phyloP scores from a whole-genome alignment of 2,329 filamentous ascomycete species.

The Delphinella strobiligena region DNA sequence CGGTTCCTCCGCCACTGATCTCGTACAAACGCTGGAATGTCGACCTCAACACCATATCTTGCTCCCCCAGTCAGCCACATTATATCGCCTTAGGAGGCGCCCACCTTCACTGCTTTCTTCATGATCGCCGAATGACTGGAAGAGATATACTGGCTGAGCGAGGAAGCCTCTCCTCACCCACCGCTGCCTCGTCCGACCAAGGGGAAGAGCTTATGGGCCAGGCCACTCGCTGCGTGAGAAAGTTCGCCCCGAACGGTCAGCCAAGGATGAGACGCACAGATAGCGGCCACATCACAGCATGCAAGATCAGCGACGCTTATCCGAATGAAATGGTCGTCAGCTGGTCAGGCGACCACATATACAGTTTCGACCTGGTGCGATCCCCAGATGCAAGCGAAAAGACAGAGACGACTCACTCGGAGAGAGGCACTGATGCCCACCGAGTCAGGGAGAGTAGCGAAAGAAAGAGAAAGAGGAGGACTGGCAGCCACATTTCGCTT shows the following conservation, averaged over 20 bases:
- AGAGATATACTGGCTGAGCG: conserved; percentile 44
- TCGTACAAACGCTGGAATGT: conserved; percentile 52
- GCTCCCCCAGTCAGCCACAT: conserved; percentile 53
- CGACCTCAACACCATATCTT: conserved; percentile 57
- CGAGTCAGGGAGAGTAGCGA: conserved; percentile 21
- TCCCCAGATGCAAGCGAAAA: conserved; percentile 43
- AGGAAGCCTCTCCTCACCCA: conserved; percentile 34
- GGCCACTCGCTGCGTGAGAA: conserved; percentile 53
- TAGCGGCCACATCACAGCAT: conserved; percentile 55
- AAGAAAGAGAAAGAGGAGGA: conserved; percentile 48
- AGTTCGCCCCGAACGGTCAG: conserved; percentile 53
- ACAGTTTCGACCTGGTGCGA: conserved; percentile 50
- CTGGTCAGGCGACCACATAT: conserved; percentile 54
- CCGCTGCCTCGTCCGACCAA: conserved; percentile 26
- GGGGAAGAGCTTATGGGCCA: conserved; percentile 45
- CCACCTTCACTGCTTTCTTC: conserved; percentile 56
- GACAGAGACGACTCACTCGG: neutral
- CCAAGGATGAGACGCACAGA: conserved; percentile 40
- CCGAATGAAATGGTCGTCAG: conserved; percentile 57
- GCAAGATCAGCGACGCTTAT: conserved; percentile 57
- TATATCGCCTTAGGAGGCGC: conserved; percentile 60
- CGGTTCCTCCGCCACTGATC: conserved; percentile 50
- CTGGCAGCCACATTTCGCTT: conserved; percentile 27
- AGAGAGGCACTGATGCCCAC: neutral
- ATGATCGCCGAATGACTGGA: conserved; percentile 56